Evolutionary conservation across 2,329 filamentous ascomycete species (phyloP), one percentile per base, ranked within the genome.

Genomic region (Bisporella sp.): DNA sequence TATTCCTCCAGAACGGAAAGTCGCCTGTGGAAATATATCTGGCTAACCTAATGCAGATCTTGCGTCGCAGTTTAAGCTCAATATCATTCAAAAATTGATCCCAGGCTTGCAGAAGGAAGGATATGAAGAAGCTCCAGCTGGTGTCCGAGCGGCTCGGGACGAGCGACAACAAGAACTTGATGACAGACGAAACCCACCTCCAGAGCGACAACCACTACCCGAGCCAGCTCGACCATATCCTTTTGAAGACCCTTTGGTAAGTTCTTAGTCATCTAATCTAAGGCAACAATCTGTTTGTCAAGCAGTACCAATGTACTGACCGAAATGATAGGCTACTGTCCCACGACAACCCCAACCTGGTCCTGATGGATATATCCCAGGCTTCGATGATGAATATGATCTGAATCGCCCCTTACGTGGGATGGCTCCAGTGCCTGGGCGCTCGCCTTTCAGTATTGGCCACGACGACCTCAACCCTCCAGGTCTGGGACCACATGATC

Each of bases 311-410:
- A 21, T 21, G 21, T 21, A 21, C 21, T 21, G 21, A 21, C 21
- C 3, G 21, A 21, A 21, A 21, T 21, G 21, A 21, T 21, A 21
- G 21, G 21, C 21, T 21, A 21, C 21, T 21, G 77, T 73, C 13
- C 82, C 77, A 0, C 73, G 78, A 41, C 74, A 74, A 21, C 87
- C 87, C 1, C 64, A 82, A 12, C 90, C 91, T 0, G 70, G 77
- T 0, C 82, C 76, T 7, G 87, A 91, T 57, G 90, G 95, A 58
- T 81, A 85, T 1, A 91, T 92, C 0, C 93, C 93, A 0, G 89
- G 81, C 21, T 97, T 97, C 58, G 93, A 97, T 58, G 92, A 99
- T 65, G 90, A 96, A 63, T 85, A 89, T 61, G 89, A 96, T 55
- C 77, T 96, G 53, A 82, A 87, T 54, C 75, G 82, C 1, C 87